Evolutionary conservation across 169 alveolate genomes (phyloP).

Genomic region (Theileria parva): DNA sequence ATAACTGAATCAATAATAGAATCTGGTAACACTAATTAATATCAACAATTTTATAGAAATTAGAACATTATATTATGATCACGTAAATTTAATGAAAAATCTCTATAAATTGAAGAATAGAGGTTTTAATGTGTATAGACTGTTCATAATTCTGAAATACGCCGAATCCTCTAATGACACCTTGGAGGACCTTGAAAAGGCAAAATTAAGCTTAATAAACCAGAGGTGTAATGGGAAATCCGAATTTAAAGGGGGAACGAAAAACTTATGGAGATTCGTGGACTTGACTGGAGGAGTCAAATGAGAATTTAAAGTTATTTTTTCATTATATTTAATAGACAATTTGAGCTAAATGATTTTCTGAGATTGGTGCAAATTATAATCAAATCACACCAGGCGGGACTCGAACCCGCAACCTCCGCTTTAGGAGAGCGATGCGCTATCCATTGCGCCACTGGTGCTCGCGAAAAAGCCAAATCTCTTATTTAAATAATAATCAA

Average conservation of each 20-base stretch:
- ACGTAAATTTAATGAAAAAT: slow-evolving; percentile 15
- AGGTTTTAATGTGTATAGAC: slow-evolving; percentile 12
- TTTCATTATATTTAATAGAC: background rate
- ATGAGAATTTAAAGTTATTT: background rate
- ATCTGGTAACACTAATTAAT: slow-evolving; percentile 26
- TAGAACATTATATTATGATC: slow-evolving; percentile 40
- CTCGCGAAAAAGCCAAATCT: slow-evolving; percentile 27
- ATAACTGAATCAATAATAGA: slow-evolving; percentile 14
- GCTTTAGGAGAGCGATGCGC: slow-evolving; percentile 95
- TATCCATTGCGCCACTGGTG: slow-evolving; percentile 95
- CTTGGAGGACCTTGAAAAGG: background rate
- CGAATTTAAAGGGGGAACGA: background rate
- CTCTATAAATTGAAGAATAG: slow-evolving; percentile 1
- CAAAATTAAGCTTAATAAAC: background rate
- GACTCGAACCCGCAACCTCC: slow-evolving; percentile 95
- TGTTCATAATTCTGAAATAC: background rate
- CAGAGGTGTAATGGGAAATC: background rate
- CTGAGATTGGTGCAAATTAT: background rate
- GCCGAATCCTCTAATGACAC: background rate
- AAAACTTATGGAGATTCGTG: background rate
- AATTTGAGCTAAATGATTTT: background rate
- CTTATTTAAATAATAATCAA: background rate
- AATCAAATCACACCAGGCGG: slow-evolving; percentile 86
- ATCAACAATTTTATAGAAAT: slow-evolving; percentile 30
- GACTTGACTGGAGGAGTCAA: background rate